phyloP scores from a whole-genome alignment of 805 yeast species.

The Wickerhamiella siamensis region DNA sequence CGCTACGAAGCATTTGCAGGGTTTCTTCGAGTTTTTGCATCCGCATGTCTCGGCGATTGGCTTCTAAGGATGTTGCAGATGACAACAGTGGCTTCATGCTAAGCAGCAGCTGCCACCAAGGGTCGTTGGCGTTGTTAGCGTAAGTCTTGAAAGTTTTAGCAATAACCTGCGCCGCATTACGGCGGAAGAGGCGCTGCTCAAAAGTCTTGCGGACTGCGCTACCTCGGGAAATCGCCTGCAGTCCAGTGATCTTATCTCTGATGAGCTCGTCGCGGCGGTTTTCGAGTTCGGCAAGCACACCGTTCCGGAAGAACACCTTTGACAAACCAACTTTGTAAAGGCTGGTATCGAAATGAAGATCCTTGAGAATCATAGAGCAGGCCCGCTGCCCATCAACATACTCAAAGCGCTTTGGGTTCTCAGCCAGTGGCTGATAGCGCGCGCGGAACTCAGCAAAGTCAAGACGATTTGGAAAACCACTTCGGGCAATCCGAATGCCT shows the following conservation, averaged over 20 bases:
- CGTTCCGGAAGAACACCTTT: conserved; percentile 61
- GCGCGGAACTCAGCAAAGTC: conserved; percentile 64
- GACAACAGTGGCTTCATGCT: conserved; percentile 62
- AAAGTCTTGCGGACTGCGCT: conserved; percentile 38
- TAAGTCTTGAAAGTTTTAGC: conserved; percentile 45
- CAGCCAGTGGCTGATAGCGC: conserved; percentile 62
- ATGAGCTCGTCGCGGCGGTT: conserved; percentile 55
- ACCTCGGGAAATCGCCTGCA: conserved; percentile 60
- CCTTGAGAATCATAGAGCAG: conserved; percentile 51
- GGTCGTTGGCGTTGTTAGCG: conserved; percentile 35
- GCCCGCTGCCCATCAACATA: conserved; percentile 43
- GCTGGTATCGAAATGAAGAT: conserved; percentile 45
- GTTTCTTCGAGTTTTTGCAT: conserved; percentile 23
- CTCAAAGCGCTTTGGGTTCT: conserved; percentile 23
- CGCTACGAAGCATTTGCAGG: conserved; percentile 20
- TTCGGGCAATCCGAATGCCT: conserved; percentile 92
- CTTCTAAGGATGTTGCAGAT: conserved; percentile 25
- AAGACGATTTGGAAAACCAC: conserved; percentile 91
- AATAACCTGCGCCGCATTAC: conserved; percentile 58
- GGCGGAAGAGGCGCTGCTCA: conserved; percentile 36
- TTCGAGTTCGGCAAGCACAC: conserved; percentile 67
- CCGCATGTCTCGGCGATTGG: conserved; percentile 14
- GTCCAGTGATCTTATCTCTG: conserved; percentile 36
- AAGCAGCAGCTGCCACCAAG: conserved; percentile 68
- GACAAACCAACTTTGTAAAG: conserved; percentile 55